phyloP scores from a whole-genome alignment of 805 yeast species.

The Hanseniaspora meyeri region DNA sequence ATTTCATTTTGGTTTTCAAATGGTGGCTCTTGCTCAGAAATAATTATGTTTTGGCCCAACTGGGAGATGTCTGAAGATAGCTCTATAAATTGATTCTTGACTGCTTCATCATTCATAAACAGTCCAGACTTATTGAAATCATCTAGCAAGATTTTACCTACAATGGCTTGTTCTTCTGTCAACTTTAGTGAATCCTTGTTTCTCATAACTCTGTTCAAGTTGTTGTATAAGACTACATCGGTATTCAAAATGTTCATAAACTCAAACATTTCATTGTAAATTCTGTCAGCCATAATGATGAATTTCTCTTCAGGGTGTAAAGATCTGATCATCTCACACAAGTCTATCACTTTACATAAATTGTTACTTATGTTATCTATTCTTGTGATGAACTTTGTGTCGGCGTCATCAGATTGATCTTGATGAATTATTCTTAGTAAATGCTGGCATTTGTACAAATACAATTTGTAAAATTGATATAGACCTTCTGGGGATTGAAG shows the following conservation, averaged over 20 bases:
- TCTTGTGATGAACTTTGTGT: conserved; percentile 42
- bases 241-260: conserved; percentile 90
- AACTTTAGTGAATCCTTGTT: conserved; percentile 28
- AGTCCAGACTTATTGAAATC: conserved; percentile 90
- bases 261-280: conserved; percentile 81
- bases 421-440: conserved; percentile 46
- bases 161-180: conserved; percentile 65
- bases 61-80: conserved; percentile 71
- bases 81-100: conserved; percentile 58
- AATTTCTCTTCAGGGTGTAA: conserved; percentile 68
- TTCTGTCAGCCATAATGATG: conserved; percentile 68
- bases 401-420: conserved; percentile 35
- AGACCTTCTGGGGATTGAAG: conserved; percentile 62
- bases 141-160: conserved; percentile 63
- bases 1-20: conserved; percentile 18
- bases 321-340: conserved; percentile 83
- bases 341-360: conserved; percentile 82
- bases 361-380: conserved; percentile 80
- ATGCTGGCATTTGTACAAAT: conserved; percentile 52
- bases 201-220: conserved; percentile 44
- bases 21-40: conserved; percentile 16
- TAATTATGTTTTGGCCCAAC: conserved; percentile 61
- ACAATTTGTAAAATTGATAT: conserved; percentile 48
- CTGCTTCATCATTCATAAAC: conserved; percentile 51
- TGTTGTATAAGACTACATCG: conserved; percentile 53